phyloP scores from a whole-genome alignment of 164 flowering plant genomes.

The Macadamia tetraphylla region DNA sequence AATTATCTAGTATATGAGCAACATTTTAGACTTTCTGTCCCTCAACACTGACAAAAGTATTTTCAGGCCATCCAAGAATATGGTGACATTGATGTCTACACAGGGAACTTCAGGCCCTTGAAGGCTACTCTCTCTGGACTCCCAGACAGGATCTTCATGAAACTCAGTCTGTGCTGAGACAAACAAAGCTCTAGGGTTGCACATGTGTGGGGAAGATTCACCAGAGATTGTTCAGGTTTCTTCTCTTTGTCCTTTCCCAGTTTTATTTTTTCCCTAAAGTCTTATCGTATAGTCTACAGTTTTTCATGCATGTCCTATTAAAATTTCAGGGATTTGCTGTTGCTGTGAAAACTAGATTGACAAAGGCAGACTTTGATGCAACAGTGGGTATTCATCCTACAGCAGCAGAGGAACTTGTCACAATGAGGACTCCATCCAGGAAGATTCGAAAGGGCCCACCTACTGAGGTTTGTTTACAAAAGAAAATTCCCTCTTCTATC shows the following conservation, averaged over 20 bases:
- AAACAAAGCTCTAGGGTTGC: conserved; percentile 73
- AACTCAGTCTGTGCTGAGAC: conserved; percentile 90
- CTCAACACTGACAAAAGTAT: conserved; percentile 7
- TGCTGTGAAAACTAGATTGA: conserved; percentile 91
- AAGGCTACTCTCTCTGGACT: conserved; percentile 96
- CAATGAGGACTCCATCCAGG: conserved; percentile 87
- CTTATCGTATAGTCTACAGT: not conserved
- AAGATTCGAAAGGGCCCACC: conserved; percentile 50
- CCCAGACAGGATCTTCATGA: conserved; percentile 88
- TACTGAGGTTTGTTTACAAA: conserved; percentile 55
- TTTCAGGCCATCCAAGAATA: conserved; percentile 70
- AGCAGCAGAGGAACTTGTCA: conserved; percentile 86
- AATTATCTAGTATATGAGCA: conserved; percentile 4
- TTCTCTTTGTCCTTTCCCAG: conserved; percentile 1
- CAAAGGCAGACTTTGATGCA: conserved; percentile 87
- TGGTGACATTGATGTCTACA: conserved; percentile 84
- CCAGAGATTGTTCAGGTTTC: conserved; percentile 85
- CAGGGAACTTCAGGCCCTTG: conserved; percentile 82
- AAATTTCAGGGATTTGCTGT: conserved; percentile 83
- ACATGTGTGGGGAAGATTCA: conserved; percentile 95
- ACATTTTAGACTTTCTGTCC: not conserved
- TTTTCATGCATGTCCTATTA: conserved; percentile 8
- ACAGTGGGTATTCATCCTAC: conserved; percentile 96
- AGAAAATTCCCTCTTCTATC: not conserved
- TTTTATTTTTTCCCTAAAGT: not conserved